These are phyloP conservation scores for Neonectria faginata DNA, from an alignment of 2,329 filamentous ascomycete species.

Conservation along the genomic window DNA sequence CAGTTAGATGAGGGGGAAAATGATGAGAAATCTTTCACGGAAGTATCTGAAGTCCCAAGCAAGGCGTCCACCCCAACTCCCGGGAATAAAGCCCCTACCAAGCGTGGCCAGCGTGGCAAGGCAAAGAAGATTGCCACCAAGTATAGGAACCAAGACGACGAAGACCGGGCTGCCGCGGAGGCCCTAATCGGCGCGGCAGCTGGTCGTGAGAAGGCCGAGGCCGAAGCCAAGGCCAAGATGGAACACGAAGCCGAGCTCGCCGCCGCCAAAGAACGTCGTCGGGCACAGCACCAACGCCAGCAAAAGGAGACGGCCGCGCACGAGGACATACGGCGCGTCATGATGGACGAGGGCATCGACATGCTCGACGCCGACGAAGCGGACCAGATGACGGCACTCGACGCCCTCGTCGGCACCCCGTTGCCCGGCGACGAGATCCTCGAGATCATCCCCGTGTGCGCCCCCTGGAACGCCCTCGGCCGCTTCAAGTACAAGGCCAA, in stretches of 20 bases:
- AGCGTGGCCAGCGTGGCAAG: constrained; percentile 83
- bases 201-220: constrained; percentile 75
- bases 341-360: constrained; percentile 70
- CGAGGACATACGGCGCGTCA: constrained; percentile 74
- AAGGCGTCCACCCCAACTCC: constrained; percentile 31
- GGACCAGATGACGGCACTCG: constrained; percentile 67
- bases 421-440: constrained; percentile 85
- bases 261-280: constrained; percentile 78
- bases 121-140: constrained; percentile 89
- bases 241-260: constrained; percentile 76
- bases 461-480: constrained; percentile 71
- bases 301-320: constrained; percentile 81
- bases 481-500: constrained; percentile 95
- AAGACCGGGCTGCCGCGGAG: constrained; percentile 87
- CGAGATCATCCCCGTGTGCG: constrained; percentile 72
- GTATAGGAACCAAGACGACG: constrained; percentile 94
- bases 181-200: constrained; percentile 83
- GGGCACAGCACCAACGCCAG: constrained; percentile 82
- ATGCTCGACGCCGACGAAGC: constrained; percentile 70
- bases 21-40: constrained; percentile 40
- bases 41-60: constrained; percentile 36
- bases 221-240: constrained; percentile 75
- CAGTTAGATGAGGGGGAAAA: constrained; percentile 38
- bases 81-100: constrained; percentile 58
- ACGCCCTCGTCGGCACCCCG: constrained; percentile 81